Evolutionary conservation across 2,329 filamentous ascomycete genomes (phyloP).

Genomic region (Phialemoniopsis sp.): DNA sequence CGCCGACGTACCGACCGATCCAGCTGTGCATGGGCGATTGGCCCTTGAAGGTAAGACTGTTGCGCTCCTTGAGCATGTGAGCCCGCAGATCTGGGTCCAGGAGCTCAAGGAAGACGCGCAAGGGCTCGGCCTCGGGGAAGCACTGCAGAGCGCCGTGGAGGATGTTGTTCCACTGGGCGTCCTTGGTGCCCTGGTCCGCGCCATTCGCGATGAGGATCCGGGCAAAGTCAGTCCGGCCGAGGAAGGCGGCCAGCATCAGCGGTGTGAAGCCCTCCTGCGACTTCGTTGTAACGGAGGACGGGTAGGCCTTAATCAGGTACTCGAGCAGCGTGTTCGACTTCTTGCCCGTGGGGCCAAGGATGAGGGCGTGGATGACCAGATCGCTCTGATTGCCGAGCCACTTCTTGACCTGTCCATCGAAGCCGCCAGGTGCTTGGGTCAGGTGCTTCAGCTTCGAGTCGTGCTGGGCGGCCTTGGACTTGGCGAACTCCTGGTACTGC

Average conservation of each 20-base stretch:
- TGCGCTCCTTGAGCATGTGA: conserved; percentile 56
- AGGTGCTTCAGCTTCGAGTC: conserved; percentile 62
- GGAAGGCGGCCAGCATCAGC: conserved; percentile 60
- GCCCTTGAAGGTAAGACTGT: conserved; percentile 41
- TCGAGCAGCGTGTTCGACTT: conserved; percentile 52
- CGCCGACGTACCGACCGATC: conserved; percentile 24
- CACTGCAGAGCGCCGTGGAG: conserved; percentile 52
- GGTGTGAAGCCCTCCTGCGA: conserved; percentile 59
- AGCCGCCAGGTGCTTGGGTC: conserved; percentile 52
- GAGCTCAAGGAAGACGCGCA: conserved; percentile 48
- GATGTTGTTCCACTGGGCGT: conserved; percentile 59
- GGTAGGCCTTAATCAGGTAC: conserved; percentile 61
- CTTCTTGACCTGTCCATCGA: conserved; percentile 57
- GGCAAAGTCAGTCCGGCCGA: conserved; percentile 48
- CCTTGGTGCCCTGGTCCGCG: conserved; percentile 64
- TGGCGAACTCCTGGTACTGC: conserved; percentile 64
- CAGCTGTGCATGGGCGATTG: conserved; percentile 62
- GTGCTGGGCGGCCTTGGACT: conserved; percentile 52
- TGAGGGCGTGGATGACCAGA: conserved; percentile 62
- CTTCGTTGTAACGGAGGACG: conserved; percentile 59
- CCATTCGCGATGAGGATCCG: conserved; percentile 62
- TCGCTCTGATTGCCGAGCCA: conserved; percentile 61
- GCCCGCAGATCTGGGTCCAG: conserved; percentile 53
- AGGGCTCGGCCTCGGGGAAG: conserved; percentile 23
- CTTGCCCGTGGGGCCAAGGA: conserved; percentile 38